Evolutionary conservation across 2,329 filamentous ascomycete species (phyloP).

Genomic region (Lasiodiplodia hormozganensis): DNA sequence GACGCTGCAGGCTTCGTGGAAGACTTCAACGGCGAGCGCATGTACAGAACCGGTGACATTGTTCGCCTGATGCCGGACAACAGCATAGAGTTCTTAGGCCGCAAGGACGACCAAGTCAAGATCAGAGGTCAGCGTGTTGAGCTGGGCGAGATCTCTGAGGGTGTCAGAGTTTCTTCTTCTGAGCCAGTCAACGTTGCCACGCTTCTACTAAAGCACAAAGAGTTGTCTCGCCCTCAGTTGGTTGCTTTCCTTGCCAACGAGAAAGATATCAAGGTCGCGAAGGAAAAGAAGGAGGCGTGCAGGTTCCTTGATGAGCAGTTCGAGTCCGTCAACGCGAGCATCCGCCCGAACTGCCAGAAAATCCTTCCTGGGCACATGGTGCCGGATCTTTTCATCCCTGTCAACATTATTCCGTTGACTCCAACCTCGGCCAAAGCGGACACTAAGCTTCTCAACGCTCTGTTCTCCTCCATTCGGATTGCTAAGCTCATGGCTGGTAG

Average conservation of each 20-base stretch:
- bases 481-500: conserved; percentile 32
- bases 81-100: conserved; percentile 33
- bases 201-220: conserved; percentile 23
- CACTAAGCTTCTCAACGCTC: conserved; percentile 39
- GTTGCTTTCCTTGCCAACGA: conserved; percentile 30
- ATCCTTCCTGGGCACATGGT: conserved; percentile 49
- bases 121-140: conserved; percentile 51
- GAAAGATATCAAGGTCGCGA: conserved; percentile 28
- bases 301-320: conserved; percentile 31
- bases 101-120: conserved; percentile 36
- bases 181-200: conserved; percentile 21
- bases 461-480: conserved; percentile 40
- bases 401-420: conserved; percentile 45
- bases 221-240: conserved; percentile 13
- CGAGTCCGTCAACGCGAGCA: conserved; percentile 30
- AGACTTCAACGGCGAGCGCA: conserved; percentile 30
- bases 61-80: conserved; percentile 32
- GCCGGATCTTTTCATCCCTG: conserved; percentile 48
- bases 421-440: conserved; percentile 45
- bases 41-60: conserved; percentile 34
- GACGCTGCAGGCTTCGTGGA: conserved; percentile 39
- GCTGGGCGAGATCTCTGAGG: conserved; percentile 45
- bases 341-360: conserved; percentile 31
- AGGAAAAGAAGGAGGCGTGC: conserved; percentile 32
- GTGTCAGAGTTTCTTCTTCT: conserved; percentile 45